Conservation (phyloP, 2,329 filamentous ascomycete species). For the Fusarium pseudonygamai region DNA sequence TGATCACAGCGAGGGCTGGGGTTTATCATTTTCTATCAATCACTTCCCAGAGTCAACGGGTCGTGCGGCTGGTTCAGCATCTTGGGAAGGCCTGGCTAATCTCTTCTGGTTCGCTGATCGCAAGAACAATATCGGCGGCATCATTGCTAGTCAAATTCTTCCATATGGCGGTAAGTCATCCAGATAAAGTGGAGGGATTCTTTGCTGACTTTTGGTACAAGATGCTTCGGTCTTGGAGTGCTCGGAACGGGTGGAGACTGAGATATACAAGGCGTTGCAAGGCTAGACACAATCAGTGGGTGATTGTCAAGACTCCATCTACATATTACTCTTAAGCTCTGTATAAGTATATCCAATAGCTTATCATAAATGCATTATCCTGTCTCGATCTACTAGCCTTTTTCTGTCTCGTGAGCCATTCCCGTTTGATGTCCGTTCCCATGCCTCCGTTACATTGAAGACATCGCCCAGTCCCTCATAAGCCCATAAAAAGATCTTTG, state of each 20-base stretch:
- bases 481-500: no score
- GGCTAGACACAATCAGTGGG: no score
- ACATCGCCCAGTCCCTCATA: no score
- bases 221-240: background rate
- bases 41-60: background rate
- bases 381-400: no score
- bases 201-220: background rate
- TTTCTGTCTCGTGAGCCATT: no score
- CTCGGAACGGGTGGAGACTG: background rate
- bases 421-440: no score
- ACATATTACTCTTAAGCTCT: no score
- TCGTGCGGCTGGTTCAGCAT: background rate
- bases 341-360: no score
- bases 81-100: background rate
- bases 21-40: background rate
- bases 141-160: background rate
- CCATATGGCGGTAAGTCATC: background rate
- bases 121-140: background rate
- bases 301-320: no score
- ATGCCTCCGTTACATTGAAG: no score
- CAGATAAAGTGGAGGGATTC: rapidly evolving
- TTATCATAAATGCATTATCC: no score
- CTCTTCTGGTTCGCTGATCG: background rate
- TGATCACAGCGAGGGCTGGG: background rate
- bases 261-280: background rate